A percentile compares a stretch with the other conserved stretches of the same genome.
These are phyloP conservation scores for Xylaria sp. DNA, from an alignment of 2,329 filamentous ascomycete genomes.

Conservation along the genomic window DNA sequence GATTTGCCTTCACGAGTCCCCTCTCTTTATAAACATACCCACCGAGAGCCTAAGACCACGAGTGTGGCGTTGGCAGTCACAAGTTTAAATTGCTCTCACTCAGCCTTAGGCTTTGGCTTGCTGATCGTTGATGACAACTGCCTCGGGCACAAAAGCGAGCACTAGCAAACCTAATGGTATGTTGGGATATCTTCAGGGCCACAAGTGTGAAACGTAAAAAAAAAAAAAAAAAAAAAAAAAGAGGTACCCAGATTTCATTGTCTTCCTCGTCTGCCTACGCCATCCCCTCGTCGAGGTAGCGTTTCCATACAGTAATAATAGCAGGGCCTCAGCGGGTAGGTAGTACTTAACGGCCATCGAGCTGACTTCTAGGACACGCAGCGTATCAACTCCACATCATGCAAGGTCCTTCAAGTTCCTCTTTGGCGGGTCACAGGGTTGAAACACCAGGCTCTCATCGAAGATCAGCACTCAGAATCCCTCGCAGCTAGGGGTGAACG, in stretches of 20 bases:
- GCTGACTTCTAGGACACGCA: not conserved
- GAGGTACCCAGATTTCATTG: not conserved
- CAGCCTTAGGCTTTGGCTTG: constrained; percentile 11
- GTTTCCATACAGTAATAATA: constrained; percentile 4
- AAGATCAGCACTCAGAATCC: constrained; percentile 3
- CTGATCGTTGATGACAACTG: not conserved
- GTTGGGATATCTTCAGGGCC: not conserved
- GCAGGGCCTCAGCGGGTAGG: not conserved
- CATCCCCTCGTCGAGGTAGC: not conserved
- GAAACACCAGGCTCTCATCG: not conserved
- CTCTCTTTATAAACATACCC: not conserved
- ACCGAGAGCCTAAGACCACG: not conserved
- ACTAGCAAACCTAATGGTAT: not conserved
- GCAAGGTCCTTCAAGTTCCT: constrained; percentile 11
- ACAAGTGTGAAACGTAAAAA: not conserved
- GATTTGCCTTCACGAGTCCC: not conserved
- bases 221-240: not conserved
- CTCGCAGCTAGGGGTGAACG: not conserved
- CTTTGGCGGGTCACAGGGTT: constrained; percentile 12
- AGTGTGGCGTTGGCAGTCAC: constrained; percentile 13
- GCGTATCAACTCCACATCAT: constrained; percentile 13
- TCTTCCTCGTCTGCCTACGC: constrained; percentile 2
- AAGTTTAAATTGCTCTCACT: constrained; percentile 10
- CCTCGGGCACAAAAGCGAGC: constrained; percentile 3
- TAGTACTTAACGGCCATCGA: not conserved